Evolutionary conservation across 208 protist species (phyloP), one percentile per base, ranked within the genome.

Genomic region (Trichomonas vaginalis): DNA sequence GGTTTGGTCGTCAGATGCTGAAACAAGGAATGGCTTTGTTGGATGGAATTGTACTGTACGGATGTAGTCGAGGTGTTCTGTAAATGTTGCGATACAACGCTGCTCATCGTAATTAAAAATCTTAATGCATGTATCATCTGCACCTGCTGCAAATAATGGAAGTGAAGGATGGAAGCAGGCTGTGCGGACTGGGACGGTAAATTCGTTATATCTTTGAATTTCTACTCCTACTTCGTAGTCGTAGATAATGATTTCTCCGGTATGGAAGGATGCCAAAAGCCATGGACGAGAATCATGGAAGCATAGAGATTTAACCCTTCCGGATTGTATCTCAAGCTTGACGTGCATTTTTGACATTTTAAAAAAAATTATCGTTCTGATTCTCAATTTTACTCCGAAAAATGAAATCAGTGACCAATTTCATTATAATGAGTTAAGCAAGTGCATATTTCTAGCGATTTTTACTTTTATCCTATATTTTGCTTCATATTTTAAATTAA

Each of bases 41-140:
- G 47, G 48, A n/a, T 95, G 92, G 37, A 95, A 95, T 80, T 99
- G 99, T 17, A 99, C 99, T 10, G 98, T 99, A 96, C 99, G 98
- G 88, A 99, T 98, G 97, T 99, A 99, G 97, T 99, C 99, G 82
- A 99, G 97, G 96, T 99, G 99, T 23, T 99, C 99, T 0, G 97
- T 97, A 27, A 99, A 97, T 27, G 98, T 99, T 97, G 99, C 99
- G 10, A 99, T 97, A 97, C 99, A 99, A 48, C 98, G 98, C 37
- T 98, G 98, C 86, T 99, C 97, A 96, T 99, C 99, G 97, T 99
- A 99, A 97, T 99, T 99, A 98, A 99, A 99, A 90, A 99, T 92
- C 96, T 99, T 99, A 95, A 99, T 98, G 88, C 98, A 98, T 96
- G 98, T 98, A 97, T 99, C 99, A 97, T 99, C 99, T 62, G 98